Evolutionary conservation across 179 eudicot genomes (phyloP).

Genomic region (Gypsophila paniculata): DNA sequence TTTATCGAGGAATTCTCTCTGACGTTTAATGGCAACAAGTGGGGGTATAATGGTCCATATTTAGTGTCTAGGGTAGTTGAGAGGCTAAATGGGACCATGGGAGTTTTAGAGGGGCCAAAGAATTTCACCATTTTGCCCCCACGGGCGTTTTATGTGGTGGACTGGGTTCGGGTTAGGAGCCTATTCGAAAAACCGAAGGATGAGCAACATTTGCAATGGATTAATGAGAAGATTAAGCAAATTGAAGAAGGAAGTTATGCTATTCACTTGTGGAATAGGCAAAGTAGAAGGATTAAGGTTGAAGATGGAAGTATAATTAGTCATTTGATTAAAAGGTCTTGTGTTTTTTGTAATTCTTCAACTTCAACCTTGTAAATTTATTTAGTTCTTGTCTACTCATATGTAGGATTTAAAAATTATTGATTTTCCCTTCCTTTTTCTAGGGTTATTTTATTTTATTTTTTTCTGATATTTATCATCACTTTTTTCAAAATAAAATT

Average conservation of each 20-base stretch:
- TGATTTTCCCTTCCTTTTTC: too few species aligned
- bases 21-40: constrained; percentile 78
- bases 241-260: constrained; percentile 53
- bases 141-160: constrained; percentile 61
- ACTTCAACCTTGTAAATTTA: constrained; percentile 13
- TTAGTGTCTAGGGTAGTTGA: constrained; percentile 77
- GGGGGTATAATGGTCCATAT: constrained; percentile 97
- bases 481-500: too few species aligned
- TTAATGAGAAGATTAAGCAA: constrained; percentile 37
- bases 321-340: constrained; percentile 39
- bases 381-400: neutral
- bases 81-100: constrained; percentile 30
- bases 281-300: constrained; percentile 46
- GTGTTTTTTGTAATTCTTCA: constrained; percentile 55
- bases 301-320: constrained; percentile 69
- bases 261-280: constrained; percentile 83
- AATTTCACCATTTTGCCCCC: constrained; percentile 52
- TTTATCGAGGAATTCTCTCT: constrained; percentile 80
- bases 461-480: too few species aligned
- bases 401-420: neutral
- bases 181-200: constrained; percentile 45
- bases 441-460: too few species aligned
- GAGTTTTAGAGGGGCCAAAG: constrained; percentile 12
- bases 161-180: constrained; percentile 51
- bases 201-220: constrained; percentile 42